These are phyloP conservation scores for Paracorniculantispora psalliotae DNA, from an alignment of 2,329 filamentous ascomycete genomes.

Conservation along the genomic window DNA sequence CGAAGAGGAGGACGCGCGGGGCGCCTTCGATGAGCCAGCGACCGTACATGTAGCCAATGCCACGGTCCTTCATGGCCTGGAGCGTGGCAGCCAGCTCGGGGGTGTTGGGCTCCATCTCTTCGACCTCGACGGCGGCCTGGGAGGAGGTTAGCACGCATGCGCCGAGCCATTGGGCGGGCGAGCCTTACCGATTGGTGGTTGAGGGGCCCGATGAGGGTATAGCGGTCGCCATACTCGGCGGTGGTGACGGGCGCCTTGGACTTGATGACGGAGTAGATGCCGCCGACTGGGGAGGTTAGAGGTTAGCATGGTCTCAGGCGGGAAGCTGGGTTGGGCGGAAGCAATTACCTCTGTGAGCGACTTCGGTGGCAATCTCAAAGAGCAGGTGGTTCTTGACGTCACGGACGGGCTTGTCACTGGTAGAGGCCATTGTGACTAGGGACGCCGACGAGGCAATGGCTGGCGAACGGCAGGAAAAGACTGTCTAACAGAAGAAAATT, in stretches of 20 bases:
- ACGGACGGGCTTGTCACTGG: conserved; percentile 43
- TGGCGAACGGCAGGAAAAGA: background rate
- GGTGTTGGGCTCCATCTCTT: conserved; percentile 80
- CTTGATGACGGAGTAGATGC: conserved; percentile 98
- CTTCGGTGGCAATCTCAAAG: conserved; percentile 95
- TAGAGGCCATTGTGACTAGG: conserved; percentile 38
- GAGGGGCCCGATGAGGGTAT: conserved; percentile 90
- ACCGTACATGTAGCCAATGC: conserved; percentile 85
- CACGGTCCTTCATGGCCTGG: conserved; percentile 85
- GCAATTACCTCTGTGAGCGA: conserved; percentile 78
- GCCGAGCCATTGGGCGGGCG: background rate
- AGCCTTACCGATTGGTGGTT: conserved; percentile 77
- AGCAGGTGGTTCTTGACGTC: conserved; percentile 95
- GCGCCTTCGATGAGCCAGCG: conserved; percentile 97
- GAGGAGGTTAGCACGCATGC: background rate
- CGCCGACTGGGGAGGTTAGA: conserved; percentile 63
- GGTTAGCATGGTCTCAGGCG: background rate
- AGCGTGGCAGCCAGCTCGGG: conserved; percentile 78
- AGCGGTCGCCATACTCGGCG: conserved; percentile 95
- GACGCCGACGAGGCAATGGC: background rate
- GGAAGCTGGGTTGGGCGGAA: background rate
- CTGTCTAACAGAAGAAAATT: background rate
- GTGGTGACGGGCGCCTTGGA: conserved; percentile 98
- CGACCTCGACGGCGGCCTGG: conserved; percentile 94
- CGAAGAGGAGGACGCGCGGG: conserved; percentile 86